Conservation (phyloP, 2,329 filamentous ascomycete species). For the Alternaria triticina region DNA sequence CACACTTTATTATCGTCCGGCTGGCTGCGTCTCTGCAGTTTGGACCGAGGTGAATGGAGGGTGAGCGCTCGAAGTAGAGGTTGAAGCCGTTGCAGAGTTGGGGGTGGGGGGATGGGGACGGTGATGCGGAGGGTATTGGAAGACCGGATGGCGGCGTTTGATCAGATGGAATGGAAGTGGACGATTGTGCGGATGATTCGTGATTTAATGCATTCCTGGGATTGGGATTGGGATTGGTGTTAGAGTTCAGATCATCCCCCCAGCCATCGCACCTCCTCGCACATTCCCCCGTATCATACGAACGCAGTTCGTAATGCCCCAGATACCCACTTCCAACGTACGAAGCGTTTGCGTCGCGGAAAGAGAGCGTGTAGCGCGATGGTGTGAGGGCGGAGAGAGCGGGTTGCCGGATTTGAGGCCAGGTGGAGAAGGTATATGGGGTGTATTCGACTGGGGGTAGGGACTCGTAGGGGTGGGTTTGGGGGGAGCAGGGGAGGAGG, state of each 20-base stretch:
- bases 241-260: no score
- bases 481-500: background rate
- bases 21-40: background rate
- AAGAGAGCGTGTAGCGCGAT: background rate
- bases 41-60: background rate
- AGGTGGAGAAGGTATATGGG: background rate
- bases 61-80: constrained; percentile 11
- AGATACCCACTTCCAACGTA: constrained; percentile 1
- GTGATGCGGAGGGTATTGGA: no score
- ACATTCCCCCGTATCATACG: constrained; percentile 1
- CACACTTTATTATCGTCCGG: constrained; percentile 8
- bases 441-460: background rate
- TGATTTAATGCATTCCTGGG: no score
- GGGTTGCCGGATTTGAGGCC: background rate
- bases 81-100: constrained; percentile 8
- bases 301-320: background rate
- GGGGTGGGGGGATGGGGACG: background rate
- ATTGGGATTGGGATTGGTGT: no score
- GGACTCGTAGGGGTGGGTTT: background rate
- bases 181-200: no score
- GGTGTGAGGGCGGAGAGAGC: background rate
- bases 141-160: no score
- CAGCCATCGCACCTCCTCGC: background rate
- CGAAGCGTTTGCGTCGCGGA: background rate
- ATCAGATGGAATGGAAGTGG: no score